Base-by-base conservation (phyloP, 805 yeast genomes). In the Sungouiella thailandica region DNA sequence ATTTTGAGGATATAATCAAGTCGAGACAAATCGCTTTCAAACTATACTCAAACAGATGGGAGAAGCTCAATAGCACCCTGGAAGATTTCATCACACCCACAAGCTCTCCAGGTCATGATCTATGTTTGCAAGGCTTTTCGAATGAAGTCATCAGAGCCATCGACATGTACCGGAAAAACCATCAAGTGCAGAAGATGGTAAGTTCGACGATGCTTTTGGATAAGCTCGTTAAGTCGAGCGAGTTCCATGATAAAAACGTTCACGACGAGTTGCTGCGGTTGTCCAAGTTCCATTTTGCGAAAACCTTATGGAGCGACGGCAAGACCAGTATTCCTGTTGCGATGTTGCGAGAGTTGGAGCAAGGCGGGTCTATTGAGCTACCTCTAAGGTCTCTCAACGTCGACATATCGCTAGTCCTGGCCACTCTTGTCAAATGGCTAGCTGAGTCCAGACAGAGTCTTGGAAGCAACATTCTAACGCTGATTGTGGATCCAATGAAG, bases 391-490 rank as follows among this genome's bases (percentile, higher is more conserved):
- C 33, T 6, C 37, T 57, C 24, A 37, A 41, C 7, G 36, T 60
- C 13, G 49, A 55, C 27, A 24, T 35, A 16, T 36, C 46, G n/a
- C 42, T 57, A n/a, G 43, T 65, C 4, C 43, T 48, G 57, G 42
- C 74, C 46, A 44, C 68, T 68, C 9, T 83, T 25, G 80, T 80
- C 0, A 68, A 73, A 29, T 88, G 96, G 96, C 58, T 77, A 23
- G 70, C 85, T 0, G 74, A 70, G 29, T 82, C 94, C 0, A 70
- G 83, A 23, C 80, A 79, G 40, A 94, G 81, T 37, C 65, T 79
- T 8, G 74, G 87, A 0, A 64, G 72, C 1, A 60, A 59, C 3
- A 76, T 89, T 1, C 69, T 80, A 71, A 55, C 60, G 1, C 61
- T 67, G 5, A 81, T 80, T 48, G 76, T 86, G 12, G 58, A 65